Evolutionary conservation across 805 yeast species (phyloP).

Genomic region (Vanderwaltozyma polyspora): DNA sequence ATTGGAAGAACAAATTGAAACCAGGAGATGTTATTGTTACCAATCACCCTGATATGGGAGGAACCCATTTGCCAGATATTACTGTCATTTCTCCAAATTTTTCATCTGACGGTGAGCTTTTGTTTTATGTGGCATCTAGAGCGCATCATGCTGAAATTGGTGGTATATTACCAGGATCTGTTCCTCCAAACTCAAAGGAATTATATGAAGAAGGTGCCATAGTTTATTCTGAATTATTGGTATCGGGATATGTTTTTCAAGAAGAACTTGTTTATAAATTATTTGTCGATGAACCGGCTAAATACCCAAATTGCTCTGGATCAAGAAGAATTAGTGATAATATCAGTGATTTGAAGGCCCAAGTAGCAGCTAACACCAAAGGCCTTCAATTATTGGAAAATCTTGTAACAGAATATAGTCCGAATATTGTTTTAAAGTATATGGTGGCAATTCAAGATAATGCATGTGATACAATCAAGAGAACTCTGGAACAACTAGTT

Average conservation of each 20-base stretch:
- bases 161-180: conserved; percentile 81
- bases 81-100: conserved; percentile 89
- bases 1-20: conserved; percentile 53
- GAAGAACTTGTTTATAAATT: conserved; percentile 54
- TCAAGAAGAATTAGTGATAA: conserved; percentile 77
- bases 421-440: conserved; percentile 50
- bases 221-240: conserved; percentile 66
- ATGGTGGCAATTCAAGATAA: conserved; percentile 77
- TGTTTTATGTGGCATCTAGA: conserved; percentile 85
- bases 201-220: conserved; percentile 88
- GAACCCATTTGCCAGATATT: conserved; percentile 81
- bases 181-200: conserved; percentile 85
- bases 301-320: conserved; percentile 80
- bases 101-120: conserved; percentile 40
- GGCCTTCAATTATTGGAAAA: conserved; percentile 59
- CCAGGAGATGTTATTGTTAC: conserved; percentile 71
- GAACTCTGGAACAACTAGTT: conserved; percentile 36
- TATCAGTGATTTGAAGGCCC: conserved; percentile 74
- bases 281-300: conserved; percentile 63
- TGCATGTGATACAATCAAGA: conserved; percentile 62
- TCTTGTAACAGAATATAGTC: conserved; percentile 53
- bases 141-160: conserved; percentile 98
- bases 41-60: conserved; percentile 78
- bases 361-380: conserved; percentile 78
- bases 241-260: conserved; percentile 61